phyloP scores from a whole-genome alignment of 1,139 yeast species.

The Protomyces macrosporus region DNA sequence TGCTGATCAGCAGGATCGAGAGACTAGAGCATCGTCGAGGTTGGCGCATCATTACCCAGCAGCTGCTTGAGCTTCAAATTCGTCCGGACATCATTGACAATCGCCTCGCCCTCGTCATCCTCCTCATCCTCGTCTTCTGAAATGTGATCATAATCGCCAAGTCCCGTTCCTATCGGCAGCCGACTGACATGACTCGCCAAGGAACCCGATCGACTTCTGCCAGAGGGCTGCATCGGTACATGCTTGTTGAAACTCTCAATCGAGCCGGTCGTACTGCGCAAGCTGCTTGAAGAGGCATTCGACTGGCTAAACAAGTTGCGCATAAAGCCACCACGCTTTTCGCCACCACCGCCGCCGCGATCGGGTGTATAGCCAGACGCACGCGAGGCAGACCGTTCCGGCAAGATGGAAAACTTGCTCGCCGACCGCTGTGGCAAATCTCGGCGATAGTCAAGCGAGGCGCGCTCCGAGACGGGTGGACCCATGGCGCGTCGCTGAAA shows the following conservation, averaged over 20 bases:
- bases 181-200: background rate
- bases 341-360: background rate
- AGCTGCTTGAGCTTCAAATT: conserved; percentile 20
- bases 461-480: background rate
- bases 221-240: background rate
- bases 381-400: background rate
- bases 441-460: background rate
- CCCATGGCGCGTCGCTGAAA: background rate
- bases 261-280: background rate
- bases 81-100: conserved; percentile 19
- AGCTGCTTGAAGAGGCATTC: background rate
- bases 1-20: too few species aligned
- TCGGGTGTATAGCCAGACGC: background rate
- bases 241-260: background rate
- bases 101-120: conserved; percentile 22
- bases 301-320: background rate
- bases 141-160: conserved; percentile 8
- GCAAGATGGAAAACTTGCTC: background rate
- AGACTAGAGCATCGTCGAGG: background rate
- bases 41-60: conserved; percentile 21
- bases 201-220: background rate
- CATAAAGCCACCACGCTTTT: background rate
- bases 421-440: background rate
- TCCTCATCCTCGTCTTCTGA: conserved; percentile 19
- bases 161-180: background rate